Conservation (phyloP, 768 basidiomycete genomes). For the Russula vinacea region DNA sequence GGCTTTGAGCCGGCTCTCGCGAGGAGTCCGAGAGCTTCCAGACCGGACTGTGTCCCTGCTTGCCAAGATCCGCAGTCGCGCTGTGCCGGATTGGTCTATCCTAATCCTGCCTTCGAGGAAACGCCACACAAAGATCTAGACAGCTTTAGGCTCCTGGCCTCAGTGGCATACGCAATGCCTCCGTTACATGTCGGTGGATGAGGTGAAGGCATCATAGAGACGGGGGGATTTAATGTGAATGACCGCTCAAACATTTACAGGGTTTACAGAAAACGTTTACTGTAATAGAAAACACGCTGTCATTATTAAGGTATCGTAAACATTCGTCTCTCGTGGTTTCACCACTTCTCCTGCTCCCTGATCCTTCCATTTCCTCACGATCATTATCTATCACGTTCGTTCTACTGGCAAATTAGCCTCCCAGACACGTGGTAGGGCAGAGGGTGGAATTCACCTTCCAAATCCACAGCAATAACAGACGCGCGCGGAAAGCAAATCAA, state of each 20-base stretch:
- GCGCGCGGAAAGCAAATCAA: conserved; percentile 60
- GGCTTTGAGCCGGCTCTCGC: not conserved
- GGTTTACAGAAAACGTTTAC: not conserved
- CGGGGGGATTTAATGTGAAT: not conserved
- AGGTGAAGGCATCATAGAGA: not conserved
- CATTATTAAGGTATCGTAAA: conserved; percentile 2
- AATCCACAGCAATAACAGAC: conserved; percentile 65
- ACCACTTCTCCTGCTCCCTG: not conserved
- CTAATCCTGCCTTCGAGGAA: not conserved
- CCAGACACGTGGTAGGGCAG: not conserved
- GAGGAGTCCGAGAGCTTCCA: not conserved
- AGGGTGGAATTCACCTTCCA: conserved; percentile 3
- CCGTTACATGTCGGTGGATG: not conserved
- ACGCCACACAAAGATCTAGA: not conserved
- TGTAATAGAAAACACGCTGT: not conserved
- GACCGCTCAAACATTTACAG: not conserved
- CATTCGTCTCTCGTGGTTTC: not conserved
- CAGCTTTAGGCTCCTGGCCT: not conserved
- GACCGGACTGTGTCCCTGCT: not conserved
- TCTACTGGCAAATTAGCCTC: not conserved
- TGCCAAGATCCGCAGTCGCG: not conserved
- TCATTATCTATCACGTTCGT: not conserved
- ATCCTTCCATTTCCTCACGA: not conserved
- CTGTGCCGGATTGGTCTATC: not conserved
- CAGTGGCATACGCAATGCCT: not conserved